Base-by-base conservation (phyloP, 1,284 basidiomycete genomes). In the Sutorius eximius region DNA sequence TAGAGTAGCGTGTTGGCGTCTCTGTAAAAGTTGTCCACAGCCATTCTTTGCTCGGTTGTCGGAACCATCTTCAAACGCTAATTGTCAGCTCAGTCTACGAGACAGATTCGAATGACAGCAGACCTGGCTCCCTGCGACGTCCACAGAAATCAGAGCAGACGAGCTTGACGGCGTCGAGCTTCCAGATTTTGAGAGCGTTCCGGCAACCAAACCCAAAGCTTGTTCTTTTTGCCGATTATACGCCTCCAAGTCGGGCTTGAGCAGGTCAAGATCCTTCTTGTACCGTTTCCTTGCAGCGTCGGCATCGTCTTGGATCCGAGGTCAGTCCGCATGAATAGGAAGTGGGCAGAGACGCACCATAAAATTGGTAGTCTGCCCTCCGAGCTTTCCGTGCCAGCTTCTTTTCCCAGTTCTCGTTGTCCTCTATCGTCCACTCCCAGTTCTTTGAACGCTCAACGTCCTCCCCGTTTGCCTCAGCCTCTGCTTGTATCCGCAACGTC, bases 1-100 rank as follows among this genome's bases (percentile, higher is more conserved):
- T 98, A 98, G 15, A 93, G 79, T 42, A 97, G 77, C 12, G 87
- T 91, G 62, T 96, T 95, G 29, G 92, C 90, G 62, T 95, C 93
- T 54, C 94, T 83, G 71, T 97, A 97, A 41, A 96, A 76, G 60
- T 83, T 85, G 60, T 95, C 92, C 9, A 83, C 80, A 8, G 89
- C 86, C 29, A 92, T 72, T 50, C 79, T 81, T 61, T 89, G 80
- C 46, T 82, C 77, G 36, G 74, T 79, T 33, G 82, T 77, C 3
- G 82, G 79, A 20, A 79, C 69, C 54, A 85, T 63, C 79, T 86
- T 59, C 11, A 24, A 56, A 45, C 34, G 13, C 20, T 9, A 33
- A 16, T 15, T 29, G 18, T 59, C 44, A 62, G 49, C 48, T 43
- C 27, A 45, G 43, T n/a, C 34, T 38, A 32, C 34, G 37, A 15